These are phyloP conservation scores for Aureobasidium sp. DNA, from an alignment of 2,329 filamentous ascomycete genomes.

Conservation along the genomic window DNA sequence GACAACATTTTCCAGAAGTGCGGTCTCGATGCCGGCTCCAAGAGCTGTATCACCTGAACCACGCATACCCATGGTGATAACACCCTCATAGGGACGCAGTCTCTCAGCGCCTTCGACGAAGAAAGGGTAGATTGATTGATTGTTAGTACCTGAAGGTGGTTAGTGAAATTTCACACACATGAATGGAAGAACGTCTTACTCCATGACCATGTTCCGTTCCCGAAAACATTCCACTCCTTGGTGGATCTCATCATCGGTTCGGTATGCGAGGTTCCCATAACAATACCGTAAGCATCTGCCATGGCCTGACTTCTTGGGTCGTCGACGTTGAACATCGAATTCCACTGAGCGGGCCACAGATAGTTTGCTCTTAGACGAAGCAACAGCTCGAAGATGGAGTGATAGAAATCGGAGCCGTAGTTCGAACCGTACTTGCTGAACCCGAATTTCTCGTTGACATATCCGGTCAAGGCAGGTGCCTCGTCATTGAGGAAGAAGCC, in stretches of 20 bases:
- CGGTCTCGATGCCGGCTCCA: conserved; percentile 50
- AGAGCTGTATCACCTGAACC: conserved; percentile 61
- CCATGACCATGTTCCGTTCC: conserved; percentile 61
- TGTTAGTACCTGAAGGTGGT: conserved; percentile 41
- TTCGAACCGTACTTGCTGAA: conserved; percentile 16
- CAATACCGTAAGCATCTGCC: conserved; percentile 66
- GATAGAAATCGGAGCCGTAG: conserved; percentile 53
- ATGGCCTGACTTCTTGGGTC: conserved; percentile 61
- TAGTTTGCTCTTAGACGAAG: conserved; percentile 66
- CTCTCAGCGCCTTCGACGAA: conserved; percentile 61
- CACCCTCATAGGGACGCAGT: conserved; percentile 57
- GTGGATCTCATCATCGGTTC: conserved; percentile 62
- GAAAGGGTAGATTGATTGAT: conserved; percentile 60
- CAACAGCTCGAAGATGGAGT: conserved; percentile 62
- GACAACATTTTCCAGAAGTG: conserved; percentile 55
- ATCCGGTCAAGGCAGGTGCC: conserved; percentile 59
- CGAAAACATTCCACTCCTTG: conserved; percentile 42
- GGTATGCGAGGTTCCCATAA: conserved; percentile 66
- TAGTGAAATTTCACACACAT: not conserved
- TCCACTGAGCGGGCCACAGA: conserved; percentile 68
- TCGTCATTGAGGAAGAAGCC: conserved; percentile 68
- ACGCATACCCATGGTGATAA: conserved; percentile 64
- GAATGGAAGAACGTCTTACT: not conserved
- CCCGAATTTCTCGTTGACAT: conserved; percentile 51
- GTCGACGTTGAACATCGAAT: conserved; percentile 62